Conservation (phyloP, 179 eudicot genomes). For the Beta lomatogona region DNA sequence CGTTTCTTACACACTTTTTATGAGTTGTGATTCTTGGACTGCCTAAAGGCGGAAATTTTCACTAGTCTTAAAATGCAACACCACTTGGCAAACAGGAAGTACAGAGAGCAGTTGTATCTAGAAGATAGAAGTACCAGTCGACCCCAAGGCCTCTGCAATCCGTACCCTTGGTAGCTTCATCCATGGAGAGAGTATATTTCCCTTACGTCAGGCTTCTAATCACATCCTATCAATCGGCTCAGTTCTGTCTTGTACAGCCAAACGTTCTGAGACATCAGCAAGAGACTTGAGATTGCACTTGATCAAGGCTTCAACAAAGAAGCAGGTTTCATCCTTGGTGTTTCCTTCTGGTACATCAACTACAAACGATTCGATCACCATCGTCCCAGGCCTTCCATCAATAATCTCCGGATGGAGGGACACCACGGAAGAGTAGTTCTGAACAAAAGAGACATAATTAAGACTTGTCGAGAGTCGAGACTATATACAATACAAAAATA, state of each 20-base stretch:
- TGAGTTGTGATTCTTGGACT: conserved; percentile 28
- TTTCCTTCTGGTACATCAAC: conserved; percentile 87
- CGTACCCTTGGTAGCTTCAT: conserved; percentile 52
- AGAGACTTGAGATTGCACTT: conserved; percentile 84
- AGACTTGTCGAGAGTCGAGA: not conserved
- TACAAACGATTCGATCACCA: conserved; percentile 83
- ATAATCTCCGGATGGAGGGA: conserved; percentile 80
- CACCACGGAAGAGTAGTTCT: conserved; percentile 81
- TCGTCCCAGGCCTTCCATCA: conserved; percentile 80
- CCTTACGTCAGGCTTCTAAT: conserved; percentile 18
- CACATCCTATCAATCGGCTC: conserved; percentile 59
- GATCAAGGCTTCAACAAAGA: conserved; percentile 70
- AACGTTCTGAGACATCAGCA: conserved; percentile 68
- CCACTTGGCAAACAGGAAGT: conserved; percentile 20
- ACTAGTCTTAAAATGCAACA: conserved; percentile 18
- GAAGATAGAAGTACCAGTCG: conserved; percentile 43
- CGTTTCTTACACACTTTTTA: conserved; percentile 9
- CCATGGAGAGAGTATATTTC: conserved; percentile 36
- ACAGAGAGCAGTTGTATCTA: conserved; percentile 9
- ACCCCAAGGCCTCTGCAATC: conserved; percentile 40
- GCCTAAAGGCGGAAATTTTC: conserved; percentile 25
- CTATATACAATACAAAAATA: not conserved
- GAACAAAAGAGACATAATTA: conserved; percentile 16
- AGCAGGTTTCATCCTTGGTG: conserved; percentile 84
- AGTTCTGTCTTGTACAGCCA: conserved; percentile 67